Evolutionary conservation across 2,329 filamentous ascomycete genomes (phyloP).

Genomic region (Thelonectria discophora): DNA sequence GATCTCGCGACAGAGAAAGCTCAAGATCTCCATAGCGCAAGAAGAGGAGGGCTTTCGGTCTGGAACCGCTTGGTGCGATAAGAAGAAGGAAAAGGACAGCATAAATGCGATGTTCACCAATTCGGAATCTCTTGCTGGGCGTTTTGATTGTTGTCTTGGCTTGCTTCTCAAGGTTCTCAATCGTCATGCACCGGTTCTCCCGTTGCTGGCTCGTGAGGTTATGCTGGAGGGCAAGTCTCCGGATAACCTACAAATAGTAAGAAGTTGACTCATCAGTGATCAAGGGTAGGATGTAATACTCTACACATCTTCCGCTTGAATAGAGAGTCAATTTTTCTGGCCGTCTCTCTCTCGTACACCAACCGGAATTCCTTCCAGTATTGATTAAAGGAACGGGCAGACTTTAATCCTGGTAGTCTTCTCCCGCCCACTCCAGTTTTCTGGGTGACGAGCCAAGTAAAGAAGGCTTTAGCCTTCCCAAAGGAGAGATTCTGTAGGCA

Average conservation of each 20-base stretch:
- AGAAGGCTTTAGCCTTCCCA: conserved; percentile 8
- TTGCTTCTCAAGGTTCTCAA: conserved; percentile 9
- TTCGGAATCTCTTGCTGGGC: conserved; percentile 4
- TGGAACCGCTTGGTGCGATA: conserved; percentile 27
- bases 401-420: neutral
- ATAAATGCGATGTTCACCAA: conserved; percentile 7
- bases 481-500: conserved; percentile 2
- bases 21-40: conserved; percentile 31
- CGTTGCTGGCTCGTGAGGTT: neutral
- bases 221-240: neutral
- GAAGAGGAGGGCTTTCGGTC: conserved; percentile 26
- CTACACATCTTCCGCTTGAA: conserved; percentile 3
- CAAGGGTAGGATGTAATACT: neutral
- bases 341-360: conserved; percentile 1
- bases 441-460: neutral
- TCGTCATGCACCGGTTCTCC: conserved; percentile 9
- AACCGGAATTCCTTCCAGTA: conserved; percentile 12
- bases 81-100: conserved; percentile 37
- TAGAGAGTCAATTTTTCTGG: conserved; percentile 5
- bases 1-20: conserved; percentile 28
- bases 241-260: neutral
- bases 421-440: neutral
- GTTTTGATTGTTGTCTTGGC: conserved; percentile 5
- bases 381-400: neutral
- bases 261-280: neutral